Percentiles rank a stretch among this genome's conserved stretches.
Evolutionary conservation across 2,329 filamentous ascomycete species (phyloP).

Genomic region (Apiospora aurea): DNA sequence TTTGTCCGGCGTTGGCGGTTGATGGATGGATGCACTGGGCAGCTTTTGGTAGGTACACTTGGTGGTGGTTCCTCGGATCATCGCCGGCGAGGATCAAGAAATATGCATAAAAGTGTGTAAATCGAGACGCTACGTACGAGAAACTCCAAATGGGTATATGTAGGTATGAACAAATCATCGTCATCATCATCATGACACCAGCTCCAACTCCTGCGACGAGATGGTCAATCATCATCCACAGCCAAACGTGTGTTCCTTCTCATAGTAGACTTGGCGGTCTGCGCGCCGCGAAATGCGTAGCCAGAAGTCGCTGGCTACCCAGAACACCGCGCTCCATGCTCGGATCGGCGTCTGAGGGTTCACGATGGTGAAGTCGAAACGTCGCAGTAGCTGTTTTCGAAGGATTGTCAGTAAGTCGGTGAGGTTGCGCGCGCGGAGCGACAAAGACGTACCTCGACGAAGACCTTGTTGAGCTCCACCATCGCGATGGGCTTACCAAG

Average conservation of each 20-base stretch:
- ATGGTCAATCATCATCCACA: neutral
- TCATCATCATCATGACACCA: neutral
- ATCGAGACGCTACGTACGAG: conserved; percentile 1
- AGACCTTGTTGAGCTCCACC: conserved; percentile 52
- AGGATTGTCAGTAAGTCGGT: neutral
- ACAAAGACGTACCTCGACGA: conserved; percentile 47
- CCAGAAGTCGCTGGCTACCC: conserved; percentile 36
- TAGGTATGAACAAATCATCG: conserved; percentile 11
- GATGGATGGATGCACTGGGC: no score
- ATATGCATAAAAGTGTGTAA: neutral
- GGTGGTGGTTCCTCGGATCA: neutral
- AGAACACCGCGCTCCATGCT: conserved; percentile 35
- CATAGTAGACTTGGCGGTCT: neutral
- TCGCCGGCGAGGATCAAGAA: neutral
- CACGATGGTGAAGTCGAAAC: conserved; percentile 36
- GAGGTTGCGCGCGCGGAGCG: neutral
- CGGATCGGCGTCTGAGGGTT: conserved; percentile 34
- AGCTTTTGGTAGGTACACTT: neutral
- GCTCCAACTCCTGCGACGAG: neutral
- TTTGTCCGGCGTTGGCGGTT: no score
- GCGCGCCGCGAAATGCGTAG: conserved; percentile 50
- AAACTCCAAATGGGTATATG: conserved; percentile 3
- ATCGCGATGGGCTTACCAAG: conserved; percentile 52
- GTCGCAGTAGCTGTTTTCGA: conserved; percentile 30
- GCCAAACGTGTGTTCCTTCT: neutral